Conservation (phyloP, 306 rosid genomes). For the Cercis canadensis region DNA sequence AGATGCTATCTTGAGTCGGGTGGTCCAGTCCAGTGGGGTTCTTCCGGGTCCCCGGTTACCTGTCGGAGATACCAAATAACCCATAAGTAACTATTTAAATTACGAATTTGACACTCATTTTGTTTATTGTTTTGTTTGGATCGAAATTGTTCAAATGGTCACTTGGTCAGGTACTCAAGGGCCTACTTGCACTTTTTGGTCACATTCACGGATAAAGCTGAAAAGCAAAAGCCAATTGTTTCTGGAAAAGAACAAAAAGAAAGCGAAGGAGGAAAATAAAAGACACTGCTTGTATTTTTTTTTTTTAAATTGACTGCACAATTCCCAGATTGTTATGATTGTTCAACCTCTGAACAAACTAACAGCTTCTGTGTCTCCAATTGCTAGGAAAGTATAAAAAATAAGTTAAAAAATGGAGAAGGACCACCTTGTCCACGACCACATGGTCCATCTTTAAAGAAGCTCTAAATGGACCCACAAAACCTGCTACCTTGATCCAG, state of each 20-base stretch:
- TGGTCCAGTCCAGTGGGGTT: slow-evolving; percentile 90
- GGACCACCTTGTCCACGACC: neutral
- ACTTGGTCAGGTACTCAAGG: neutral
- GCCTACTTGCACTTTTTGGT: slow-evolving; percentile 30
- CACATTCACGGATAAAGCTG: slow-evolving; percentile 23
- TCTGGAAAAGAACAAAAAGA: slow-evolving; percentile 49
- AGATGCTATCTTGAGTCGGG: slow-evolving; percentile 78
- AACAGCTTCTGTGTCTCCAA: slow-evolving; percentile 23
- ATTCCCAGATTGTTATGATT: too few relatives aligned
- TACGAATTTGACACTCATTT: slow-evolving; percentile 24
- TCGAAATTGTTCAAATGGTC: neutral
- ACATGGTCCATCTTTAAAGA: slow-evolving; percentile 33
- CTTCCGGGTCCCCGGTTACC: slow-evolving; percentile 95
- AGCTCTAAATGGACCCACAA: slow-evolving; percentile 25
- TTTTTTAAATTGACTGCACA: neutral
- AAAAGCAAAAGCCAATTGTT: slow-evolving; percentile 32
- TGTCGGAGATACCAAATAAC: slow-evolving; percentile 23
- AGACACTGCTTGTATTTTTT: slow-evolving; percentile 26
- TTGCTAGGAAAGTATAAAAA: slow-evolving; percentile 5
- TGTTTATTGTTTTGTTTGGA: neutral
- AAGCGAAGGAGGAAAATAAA: slow-evolving; percentile 20
- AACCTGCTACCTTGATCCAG: slow-evolving; percentile 11
- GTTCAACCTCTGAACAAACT: too few relatives aligned
- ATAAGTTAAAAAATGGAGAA: slow-evolving; percentile 15
- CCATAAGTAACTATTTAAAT: slow-evolving; percentile 26